A percentile compares a stretch with the other conserved stretches of the same genome.
Conservation (phyloP, 306 rosid genomes). For the Prunus davidiana region DNA sequence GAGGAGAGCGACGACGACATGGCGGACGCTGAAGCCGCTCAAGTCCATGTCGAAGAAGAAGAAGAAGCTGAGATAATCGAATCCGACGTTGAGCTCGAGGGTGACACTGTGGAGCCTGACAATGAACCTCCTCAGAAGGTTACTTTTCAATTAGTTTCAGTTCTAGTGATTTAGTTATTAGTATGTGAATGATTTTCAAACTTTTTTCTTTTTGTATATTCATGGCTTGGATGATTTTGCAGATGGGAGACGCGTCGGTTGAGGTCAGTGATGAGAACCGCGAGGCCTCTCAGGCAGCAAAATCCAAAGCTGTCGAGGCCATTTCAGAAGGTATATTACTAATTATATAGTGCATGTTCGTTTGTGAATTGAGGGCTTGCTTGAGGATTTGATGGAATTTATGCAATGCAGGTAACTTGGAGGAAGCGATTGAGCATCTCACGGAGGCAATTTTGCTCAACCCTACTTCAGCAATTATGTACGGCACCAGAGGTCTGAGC, state of each 20-base stretch:
- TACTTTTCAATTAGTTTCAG: background rate
- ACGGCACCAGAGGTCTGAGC: conserved; percentile 69
- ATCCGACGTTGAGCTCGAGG: conserved; percentile 84
- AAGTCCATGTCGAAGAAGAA: conserved; percentile 45
- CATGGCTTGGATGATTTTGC: conserved; percentile 17
- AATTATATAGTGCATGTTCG: background rate
- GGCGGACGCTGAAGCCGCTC: conserved; percentile 33
- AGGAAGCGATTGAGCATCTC: conserved; percentile 67
- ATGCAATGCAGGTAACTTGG: conserved; percentile 56
- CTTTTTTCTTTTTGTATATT: background rate
- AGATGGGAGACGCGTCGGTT: conserved; percentile 77
- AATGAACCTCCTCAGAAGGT: conserved; percentile 87
- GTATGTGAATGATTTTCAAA: background rate
- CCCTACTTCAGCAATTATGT: conserved; percentile 88
- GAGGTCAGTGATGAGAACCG: conserved; percentile 84
- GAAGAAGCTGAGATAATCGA: conserved; percentile 80
- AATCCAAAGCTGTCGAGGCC: conserved; percentile 70
- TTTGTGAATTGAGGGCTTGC: background rate
- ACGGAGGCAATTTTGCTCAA: conserved; percentile 78
- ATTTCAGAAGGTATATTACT: conserved; percentile 58
- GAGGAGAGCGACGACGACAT: conserved; percentile 78
- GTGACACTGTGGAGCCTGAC: conserved; percentile 76
- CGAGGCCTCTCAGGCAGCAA: conserved; percentile 68
- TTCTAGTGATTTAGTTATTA: background rate
- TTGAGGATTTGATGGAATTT: background rate